Conservation (phyloP, 106 monocot genomes). For the Dendrobium nobile region DNA sequence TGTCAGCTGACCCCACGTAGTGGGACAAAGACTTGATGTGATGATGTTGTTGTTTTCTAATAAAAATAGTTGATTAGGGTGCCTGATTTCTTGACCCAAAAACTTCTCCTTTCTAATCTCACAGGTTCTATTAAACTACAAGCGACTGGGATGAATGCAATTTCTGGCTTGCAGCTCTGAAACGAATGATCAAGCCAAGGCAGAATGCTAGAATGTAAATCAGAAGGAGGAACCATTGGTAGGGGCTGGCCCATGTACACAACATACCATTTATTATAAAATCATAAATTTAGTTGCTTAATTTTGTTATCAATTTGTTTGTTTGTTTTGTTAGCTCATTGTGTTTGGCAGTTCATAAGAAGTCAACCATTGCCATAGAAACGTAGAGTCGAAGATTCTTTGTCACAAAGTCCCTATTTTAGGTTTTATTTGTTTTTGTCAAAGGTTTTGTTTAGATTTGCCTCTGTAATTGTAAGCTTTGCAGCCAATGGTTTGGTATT, state of each 20-base stretch:
- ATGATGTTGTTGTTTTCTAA: too few relatives aligned
- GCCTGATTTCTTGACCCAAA: too few relatives aligned
- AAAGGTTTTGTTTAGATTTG: not conserved
- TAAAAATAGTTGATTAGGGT: too few relatives aligned
- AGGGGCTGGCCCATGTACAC: not conserved
- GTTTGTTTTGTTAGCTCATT: not conserved
- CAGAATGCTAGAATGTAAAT: constrained; percentile 53
- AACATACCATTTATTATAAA: not conserved
- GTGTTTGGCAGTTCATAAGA: constrained; percentile 2
- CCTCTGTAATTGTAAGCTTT: not conserved
- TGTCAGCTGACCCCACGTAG: too few relatives aligned
- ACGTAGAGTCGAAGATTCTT: not conserved
- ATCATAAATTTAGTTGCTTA: not conserved
- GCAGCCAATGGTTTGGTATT: not conserved
- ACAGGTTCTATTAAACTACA: constrained; percentile 79
- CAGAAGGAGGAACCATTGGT: not conserved
- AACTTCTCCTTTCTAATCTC: not conserved
- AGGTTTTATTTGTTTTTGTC: not conserved
- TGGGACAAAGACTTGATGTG: too few relatives aligned
- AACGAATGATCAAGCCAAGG: constrained; percentile 93
- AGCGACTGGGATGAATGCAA: constrained; percentile 99
- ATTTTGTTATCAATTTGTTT: constrained; percentile 1
- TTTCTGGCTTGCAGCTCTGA: constrained; percentile 91
- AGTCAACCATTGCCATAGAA: not conserved
- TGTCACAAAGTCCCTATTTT: not conserved